Percentiles rank a stretch among this genome's conserved stretches.
Conservation (phyloP, 2,329 filamentous ascomycete genomes). For the Venturia carpophila region DNA sequence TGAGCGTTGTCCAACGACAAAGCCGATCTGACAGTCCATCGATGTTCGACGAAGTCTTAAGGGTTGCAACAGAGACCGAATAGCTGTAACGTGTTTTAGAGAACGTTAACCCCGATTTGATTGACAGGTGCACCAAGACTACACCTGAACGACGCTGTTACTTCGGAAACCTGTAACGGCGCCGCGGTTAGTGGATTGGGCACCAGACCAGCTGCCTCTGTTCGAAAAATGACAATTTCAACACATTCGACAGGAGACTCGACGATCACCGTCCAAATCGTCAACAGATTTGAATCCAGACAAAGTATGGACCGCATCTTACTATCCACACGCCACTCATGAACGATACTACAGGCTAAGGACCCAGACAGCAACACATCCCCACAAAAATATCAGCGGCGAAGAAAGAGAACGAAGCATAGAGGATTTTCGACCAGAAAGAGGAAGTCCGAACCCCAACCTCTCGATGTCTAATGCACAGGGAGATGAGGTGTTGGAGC, state of each 20-base stretch:
- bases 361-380: background rate
- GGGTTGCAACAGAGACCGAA: background rate
- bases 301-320: background rate
- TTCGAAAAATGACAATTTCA: background rate
- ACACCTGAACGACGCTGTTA: background rate
- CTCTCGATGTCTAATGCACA: background rate
- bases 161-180: background rate
- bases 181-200: background rate
- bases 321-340: background rate
- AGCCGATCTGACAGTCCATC: slow-evolving; percentile 40
- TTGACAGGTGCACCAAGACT: background rate
- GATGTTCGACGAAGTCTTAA: slow-evolving; percentile 23
- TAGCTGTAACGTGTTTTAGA: background rate
- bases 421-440: background rate
- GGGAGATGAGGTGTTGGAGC: background rate
- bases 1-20: slow-evolving; percentile 42
- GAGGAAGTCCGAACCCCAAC: background rate
- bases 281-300: background rate
- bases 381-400: background rate
- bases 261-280: background rate
- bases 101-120: background rate
- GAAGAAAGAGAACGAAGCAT: background rate
- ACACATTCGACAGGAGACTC: background rate
- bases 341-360: background rate
- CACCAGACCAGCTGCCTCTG: background rate